Percentiles rank a stretch among this genome's conserved stretches.
Conservation (phyloP, 257 asterid genomes). For the Ligustrum vulgare region DNA sequence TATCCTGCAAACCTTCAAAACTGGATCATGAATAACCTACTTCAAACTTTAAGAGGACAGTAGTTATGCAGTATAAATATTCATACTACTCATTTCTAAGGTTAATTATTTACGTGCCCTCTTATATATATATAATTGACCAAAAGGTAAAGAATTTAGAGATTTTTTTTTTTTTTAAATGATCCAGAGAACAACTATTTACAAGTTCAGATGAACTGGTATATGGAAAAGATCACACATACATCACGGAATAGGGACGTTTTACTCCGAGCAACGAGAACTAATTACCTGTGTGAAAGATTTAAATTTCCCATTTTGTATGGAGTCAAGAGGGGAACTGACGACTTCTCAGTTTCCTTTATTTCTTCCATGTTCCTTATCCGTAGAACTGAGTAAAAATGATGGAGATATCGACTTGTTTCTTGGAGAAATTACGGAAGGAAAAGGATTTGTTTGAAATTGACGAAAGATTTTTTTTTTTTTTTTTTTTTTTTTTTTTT, state of each 20-base stretch:
- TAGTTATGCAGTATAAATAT: not conserved
- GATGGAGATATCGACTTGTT: not conserved
- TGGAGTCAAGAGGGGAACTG: slow-evolving; percentile 30
- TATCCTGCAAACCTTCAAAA: slow-evolving; percentile 25
- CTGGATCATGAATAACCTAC: not conserved
- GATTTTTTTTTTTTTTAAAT: too few relatives aligned
- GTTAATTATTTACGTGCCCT: not conserved
- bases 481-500: too few relatives aligned
- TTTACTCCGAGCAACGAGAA: too few relatives aligned
- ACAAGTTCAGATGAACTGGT: not conserved
- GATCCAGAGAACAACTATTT: not conserved
- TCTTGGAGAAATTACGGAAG: not conserved
- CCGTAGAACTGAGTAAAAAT: not conserved
- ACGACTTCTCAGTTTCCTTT: not conserved
- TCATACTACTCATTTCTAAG: not conserved
- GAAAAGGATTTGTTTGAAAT: not conserved
- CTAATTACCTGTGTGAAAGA: slow-evolving; percentile 12
- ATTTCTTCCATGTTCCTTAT: not conserved
- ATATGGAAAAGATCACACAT: not conserved
- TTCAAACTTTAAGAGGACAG: not conserved
- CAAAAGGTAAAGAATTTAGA: not conserved
- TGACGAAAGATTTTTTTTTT: too few relatives aligned
- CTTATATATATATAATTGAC: not conserved
- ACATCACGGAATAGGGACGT: too few relatives aligned
- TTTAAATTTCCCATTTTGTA: slow-evolving; percentile 32